A percentile compares a stretch with the other conserved stretches of the same genome.
Conservation (phyloP, 1,284 basidiomycete species). For the Termitomyces sp. region DNA sequence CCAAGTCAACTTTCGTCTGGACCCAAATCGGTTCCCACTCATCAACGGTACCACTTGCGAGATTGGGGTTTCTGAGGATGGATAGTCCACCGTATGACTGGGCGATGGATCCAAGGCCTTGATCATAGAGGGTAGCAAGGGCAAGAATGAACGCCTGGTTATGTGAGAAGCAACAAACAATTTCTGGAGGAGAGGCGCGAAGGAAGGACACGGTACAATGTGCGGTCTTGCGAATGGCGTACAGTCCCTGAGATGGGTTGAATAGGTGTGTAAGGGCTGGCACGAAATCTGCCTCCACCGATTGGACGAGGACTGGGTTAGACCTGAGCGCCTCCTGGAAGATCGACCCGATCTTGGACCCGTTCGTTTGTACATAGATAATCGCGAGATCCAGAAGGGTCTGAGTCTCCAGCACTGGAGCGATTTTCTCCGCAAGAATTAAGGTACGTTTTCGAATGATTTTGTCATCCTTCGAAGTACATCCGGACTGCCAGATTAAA, state of each 20-base stretch:
- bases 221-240: slow-evolving; percentile 57
- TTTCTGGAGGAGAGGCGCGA: slow-evolving; percentile 39
- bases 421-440: slow-evolving; percentile 51
- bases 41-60: slow-evolving; percentile 33
- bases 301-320: slow-evolving; percentile 24
- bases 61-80: slow-evolving; percentile 23
- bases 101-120: slow-evolving; percentile 47
- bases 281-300: slow-evolving; percentile 41
- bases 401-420: slow-evolving; percentile 42
- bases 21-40: slow-evolving; percentile 68
- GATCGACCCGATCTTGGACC: slow-evolving; percentile 39
- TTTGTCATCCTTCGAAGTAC: slow-evolving; percentile 33
- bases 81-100: slow-evolving; percentile 56
- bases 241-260: slow-evolving; percentile 45
- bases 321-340: slow-evolving; percentile 35
- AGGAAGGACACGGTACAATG: slow-evolving; percentile 55
- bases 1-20: slow-evolving; percentile 63
- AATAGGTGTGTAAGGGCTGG: slow-evolving; percentile 53
- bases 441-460: slow-evolving; percentile 48
- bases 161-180: slow-evolving; percentile 46
- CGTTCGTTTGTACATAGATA: slow-evolving; percentile 43
- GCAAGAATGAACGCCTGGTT: slow-evolving; percentile 49
- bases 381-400: slow-evolving; percentile 60
- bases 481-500: slow-evolving; percentile 48
- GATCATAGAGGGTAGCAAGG: slow-evolving; percentile 54